These are phyloP conservation scores for Candida odintsovae DNA, from an alignment of 805 yeast genomes.

Conservation along the genomic window DNA sequence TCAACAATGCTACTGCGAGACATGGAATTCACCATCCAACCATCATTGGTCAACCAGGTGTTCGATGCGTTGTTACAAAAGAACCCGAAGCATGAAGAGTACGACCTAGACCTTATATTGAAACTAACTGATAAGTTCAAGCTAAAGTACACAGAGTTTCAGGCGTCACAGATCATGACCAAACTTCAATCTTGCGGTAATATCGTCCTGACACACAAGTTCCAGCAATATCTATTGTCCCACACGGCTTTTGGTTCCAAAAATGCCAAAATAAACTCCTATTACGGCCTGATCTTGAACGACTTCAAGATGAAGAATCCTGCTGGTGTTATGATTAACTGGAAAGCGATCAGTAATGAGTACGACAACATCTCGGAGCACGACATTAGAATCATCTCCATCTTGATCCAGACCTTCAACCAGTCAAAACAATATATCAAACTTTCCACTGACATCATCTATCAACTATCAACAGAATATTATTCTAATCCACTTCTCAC, in stretches of 20 bases:
- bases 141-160: slow-evolving; percentile 10
- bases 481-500: slow-evolving; percentile 11
- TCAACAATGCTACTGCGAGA: neutral
- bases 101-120: slow-evolving; percentile 12
- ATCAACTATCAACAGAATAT: slow-evolving; percentile 7
- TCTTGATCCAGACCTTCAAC: slow-evolving; percentile 11
- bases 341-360: slow-evolving; percentile 13
- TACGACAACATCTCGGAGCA: slow-evolving; percentile 14
- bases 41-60: slow-evolving; percentile 1
- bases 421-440: slow-evolving; percentile 8
- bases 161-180: slow-evolving; percentile 10
- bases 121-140: slow-evolving; percentile 7
- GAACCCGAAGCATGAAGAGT: slow-evolving; percentile 17
- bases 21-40: neutral
- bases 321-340: slow-evolving; percentile 17
- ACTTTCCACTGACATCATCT: slow-evolving; percentile 15
- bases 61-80: slow-evolving; percentile 12
- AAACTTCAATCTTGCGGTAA: slow-evolving; percentile 10
- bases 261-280: slow-evolving; percentile 1
- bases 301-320: slow-evolving; percentile 13
- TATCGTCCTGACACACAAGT: slow-evolving; percentile 1
- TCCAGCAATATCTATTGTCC: slow-evolving; percentile 9
- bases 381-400: slow-evolving; percentile 10
- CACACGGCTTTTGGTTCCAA: slow-evolving; percentile 6
- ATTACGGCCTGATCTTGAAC: slow-evolving; percentile 12